Evolutionary conservation across 192 early-diverging fungal genomes (phyloP).

Genomic region (Backusella luteola): DNA sequence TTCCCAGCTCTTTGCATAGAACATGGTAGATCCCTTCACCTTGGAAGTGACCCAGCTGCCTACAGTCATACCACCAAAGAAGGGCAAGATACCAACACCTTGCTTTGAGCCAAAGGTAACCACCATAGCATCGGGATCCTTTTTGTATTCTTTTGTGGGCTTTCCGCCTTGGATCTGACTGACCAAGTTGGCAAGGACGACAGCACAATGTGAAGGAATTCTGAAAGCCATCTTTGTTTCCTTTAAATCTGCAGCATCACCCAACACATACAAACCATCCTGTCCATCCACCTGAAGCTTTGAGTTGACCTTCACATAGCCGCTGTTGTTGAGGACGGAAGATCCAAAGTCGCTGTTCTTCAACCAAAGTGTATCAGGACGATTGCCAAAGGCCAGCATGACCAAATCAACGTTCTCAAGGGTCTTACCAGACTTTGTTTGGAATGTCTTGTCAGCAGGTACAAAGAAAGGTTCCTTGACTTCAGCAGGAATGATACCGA

Average conservation of each 20-base stretch:
- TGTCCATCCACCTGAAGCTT: conserved; percentile 29
- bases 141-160: conserved; percentile 31
- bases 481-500: neutral
- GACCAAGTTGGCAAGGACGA: conserved; percentile 26
- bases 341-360: conserved; percentile 7
- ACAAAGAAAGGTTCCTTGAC: neutral
- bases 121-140: conserved; percentile 12
- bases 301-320: conserved; percentile 21
- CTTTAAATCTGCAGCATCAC: conserved; percentile 36
- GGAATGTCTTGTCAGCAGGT: neutral
- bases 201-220: conserved; percentile 13
- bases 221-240: conserved; percentile 38
- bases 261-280: conserved; percentile 34
- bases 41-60: neutral
- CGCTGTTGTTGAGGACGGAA: neutral
- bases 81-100: neutral
- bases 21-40: neutral
- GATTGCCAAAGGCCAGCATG: conserved; percentile 27
- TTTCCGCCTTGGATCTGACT: conserved; percentile 13
- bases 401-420: conserved; percentile 33
- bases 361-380: conserved; percentile 13
- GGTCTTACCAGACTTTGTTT: conserved; percentile 21
- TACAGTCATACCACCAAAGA: conserved; percentile 2
- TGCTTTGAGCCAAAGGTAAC: conserved; percentile 28
- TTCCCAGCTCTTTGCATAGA: neutral